Conservation (phyloP, 2,329 filamentous ascomycete genomes). For the Aureobasidium sp. region DNA sequence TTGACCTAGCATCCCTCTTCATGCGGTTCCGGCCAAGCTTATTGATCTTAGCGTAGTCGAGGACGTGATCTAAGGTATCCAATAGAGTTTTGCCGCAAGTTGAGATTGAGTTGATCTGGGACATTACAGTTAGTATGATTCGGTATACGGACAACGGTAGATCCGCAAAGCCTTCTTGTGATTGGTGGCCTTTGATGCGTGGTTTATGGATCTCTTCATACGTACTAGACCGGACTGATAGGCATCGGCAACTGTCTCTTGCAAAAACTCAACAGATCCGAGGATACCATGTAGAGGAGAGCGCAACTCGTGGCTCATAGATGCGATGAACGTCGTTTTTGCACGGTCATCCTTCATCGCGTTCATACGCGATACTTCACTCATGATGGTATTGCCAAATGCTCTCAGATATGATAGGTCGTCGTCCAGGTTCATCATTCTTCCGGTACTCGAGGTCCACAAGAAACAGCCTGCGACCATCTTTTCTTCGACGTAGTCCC, state of each 20-base stretch:
- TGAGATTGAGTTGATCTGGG: slow-evolving; percentile 35
- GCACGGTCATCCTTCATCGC: slow-evolving; percentile 34
- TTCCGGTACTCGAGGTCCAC: slow-evolving; percentile 33
- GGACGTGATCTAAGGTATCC: slow-evolving; percentile 35
- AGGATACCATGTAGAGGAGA: slow-evolving; percentile 38
- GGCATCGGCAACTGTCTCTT: slow-evolving; percentile 32
- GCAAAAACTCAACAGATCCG: slow-evolving; percentile 36
- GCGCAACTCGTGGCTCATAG: slow-evolving; percentile 43
- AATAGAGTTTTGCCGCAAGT: slow-evolving; percentile 41
- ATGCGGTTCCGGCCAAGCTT: slow-evolving; percentile 22
- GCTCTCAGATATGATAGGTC: slow-evolving; percentile 29
- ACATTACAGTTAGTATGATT: background rate
- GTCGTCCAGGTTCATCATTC: slow-evolving; percentile 27
- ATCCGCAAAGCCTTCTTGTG: background rate
- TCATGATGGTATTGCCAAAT: slow-evolving; percentile 34
- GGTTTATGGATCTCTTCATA: background rate
- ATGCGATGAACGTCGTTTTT: slow-evolving; percentile 42
- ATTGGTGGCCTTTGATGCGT: slow-evolving; percentile 30
- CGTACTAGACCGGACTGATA: slow-evolving; percentile 25
- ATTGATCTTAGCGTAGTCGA: slow-evolving; percentile 39
- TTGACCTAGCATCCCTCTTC: slow-evolving; percentile 15
- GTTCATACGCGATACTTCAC: slow-evolving; percentile 30
- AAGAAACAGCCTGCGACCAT: slow-evolving; percentile 28
- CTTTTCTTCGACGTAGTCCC: slow-evolving; percentile 37
- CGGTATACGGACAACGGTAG: background rate